Percentiles rank a stretch among this genome's conserved stretches.
phyloP scores from a whole-genome alignment of 177 flowering plant genomes.

The Telopea speciosissima region DNA sequence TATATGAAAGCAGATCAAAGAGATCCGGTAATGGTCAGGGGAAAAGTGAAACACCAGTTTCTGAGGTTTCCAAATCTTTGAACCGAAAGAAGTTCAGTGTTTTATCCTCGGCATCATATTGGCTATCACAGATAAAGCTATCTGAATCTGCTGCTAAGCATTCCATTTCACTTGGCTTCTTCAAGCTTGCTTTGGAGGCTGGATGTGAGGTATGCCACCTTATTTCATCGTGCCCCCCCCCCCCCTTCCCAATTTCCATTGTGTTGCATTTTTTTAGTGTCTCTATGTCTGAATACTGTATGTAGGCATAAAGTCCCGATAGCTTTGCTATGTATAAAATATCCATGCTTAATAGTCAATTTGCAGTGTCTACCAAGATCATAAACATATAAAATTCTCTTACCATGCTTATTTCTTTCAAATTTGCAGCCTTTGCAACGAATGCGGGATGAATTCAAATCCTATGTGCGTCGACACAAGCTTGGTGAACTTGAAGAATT shows the following conservation, averaged over 20 bases:
- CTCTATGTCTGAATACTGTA: too few species aligned
- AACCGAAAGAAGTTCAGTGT: constrained; percentile 40
- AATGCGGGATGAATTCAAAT: constrained; percentile 66
- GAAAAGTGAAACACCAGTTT: constrained; percentile 52
- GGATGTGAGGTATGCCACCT: constrained; percentile 72
- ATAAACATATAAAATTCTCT: background rate
- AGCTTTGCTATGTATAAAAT: background rate
- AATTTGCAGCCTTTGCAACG: constrained; percentile 53
- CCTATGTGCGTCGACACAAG: constrained; percentile 53
- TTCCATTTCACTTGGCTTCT: constrained; percentile 78
- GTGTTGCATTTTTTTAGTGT: too few species aligned
- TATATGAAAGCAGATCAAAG: constrained; percentile 49
- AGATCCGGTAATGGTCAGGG: constrained; percentile 29
- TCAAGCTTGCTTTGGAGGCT: constrained; percentile 83
- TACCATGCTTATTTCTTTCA: background rate
- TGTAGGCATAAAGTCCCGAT: background rate
- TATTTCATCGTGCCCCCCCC: background rate
- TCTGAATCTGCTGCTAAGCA: constrained; percentile 86
- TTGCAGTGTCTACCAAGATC: too few species aligned
- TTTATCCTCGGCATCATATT: constrained; percentile 66
- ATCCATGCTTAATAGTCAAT: background rate
- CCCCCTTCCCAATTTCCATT: too few species aligned
- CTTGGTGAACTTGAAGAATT: constrained; percentile 51
- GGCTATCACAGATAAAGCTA: constrained; percentile 81
- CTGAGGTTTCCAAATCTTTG: constrained; percentile 49